Evolutionary conservation across 305 asterid species (phyloP).

Genomic region (Striga hermonthica): DNA sequence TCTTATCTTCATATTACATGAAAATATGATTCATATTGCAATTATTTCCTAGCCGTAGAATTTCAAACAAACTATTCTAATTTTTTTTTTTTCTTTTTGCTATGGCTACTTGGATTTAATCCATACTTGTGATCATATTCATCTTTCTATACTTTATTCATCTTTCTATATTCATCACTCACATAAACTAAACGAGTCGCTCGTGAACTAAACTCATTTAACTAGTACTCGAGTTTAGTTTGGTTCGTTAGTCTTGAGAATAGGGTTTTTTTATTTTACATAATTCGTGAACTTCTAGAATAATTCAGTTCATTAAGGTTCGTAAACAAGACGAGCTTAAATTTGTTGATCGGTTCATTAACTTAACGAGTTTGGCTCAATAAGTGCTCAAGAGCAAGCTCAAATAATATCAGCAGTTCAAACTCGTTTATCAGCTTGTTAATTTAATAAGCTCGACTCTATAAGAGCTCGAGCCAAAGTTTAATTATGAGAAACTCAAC

Average conservation of each 20-base stretch:
- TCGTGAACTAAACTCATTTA: neutral
- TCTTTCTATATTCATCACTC: too few species aligned
- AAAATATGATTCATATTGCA: neutral
- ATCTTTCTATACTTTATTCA: neutral
- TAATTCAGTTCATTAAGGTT: too few species aligned
- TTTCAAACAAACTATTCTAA: neutral
- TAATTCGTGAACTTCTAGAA: too few species aligned
- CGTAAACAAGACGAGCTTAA: too few species aligned
- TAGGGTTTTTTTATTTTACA: neutral
- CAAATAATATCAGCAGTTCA: neutral
- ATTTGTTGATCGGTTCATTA: too few species aligned
- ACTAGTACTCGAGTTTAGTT: neutral
- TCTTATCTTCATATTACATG: neutral
- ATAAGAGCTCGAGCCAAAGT: too few species aligned
- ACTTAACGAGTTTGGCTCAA: too few species aligned
- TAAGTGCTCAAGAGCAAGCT: neutral
- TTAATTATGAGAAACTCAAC: neutral
- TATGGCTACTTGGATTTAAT: too few species aligned
- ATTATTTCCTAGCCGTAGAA: too few species aligned
- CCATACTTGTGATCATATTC: too few species aligned
- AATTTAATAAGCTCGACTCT: too few species aligned
- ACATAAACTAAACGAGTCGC: neutral
- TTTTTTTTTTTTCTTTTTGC: neutral
- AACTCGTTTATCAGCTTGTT: too few species aligned
- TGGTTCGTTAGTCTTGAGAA: neutral